phyloP scores from a whole-genome alignment of 371 early-diverging fungal species.

The Fennellomyces sp. region DNA sequence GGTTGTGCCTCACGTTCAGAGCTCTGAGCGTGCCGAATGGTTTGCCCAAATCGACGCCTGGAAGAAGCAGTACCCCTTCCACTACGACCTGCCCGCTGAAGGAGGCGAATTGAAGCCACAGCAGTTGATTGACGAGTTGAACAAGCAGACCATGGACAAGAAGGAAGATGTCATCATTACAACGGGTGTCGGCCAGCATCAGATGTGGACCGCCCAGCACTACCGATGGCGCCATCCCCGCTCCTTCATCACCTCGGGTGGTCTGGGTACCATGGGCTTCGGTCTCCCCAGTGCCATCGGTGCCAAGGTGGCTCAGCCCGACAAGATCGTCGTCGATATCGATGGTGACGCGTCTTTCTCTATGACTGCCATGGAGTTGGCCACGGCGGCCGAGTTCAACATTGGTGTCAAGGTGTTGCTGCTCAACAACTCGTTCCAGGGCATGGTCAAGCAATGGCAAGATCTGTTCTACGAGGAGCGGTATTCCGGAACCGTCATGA shows the following conservation, averaged over 20 bases:
- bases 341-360: slow-evolving; percentile 97
- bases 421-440: slow-evolving; percentile 98
- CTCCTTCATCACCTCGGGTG: slow-evolving; percentile 91
- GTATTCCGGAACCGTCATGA: slow-evolving; percentile 92
- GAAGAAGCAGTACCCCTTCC: slow-evolving; percentile 93
- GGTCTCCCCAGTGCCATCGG: slow-evolving; percentile 96
- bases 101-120: slow-evolving; percentile 81
- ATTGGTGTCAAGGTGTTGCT: slow-evolving; percentile 95
- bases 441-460: slow-evolving; percentile 99
- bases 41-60: slow-evolving; percentile 76
- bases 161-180: slow-evolving; percentile 94
- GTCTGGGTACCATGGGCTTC: slow-evolving; percentile 97
- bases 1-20: slow-evolving; percentile 79
- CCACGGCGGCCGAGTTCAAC: slow-evolving; percentile 94
- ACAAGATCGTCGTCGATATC: slow-evolving; percentile 93
- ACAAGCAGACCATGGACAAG: slow-evolving; percentile 75
- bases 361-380: slow-evolving; percentile 97
- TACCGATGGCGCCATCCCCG: slow-evolving; percentile 90
- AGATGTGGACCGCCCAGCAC: slow-evolving; percentile 96
- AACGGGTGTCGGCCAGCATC: slow-evolving; percentile 98
- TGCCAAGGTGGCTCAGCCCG: slow-evolving; percentile 92
- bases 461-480: slow-evolving; percentile 96
- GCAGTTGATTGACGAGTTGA: slow-evolving; percentile 89
- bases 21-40: slow-evolving; percentile 80
- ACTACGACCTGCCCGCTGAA: slow-evolving; percentile 59